Evolutionary conservation across 768 basidiomycete genomes (phyloP).

Genomic region (Leccinellum luteum): DNA sequence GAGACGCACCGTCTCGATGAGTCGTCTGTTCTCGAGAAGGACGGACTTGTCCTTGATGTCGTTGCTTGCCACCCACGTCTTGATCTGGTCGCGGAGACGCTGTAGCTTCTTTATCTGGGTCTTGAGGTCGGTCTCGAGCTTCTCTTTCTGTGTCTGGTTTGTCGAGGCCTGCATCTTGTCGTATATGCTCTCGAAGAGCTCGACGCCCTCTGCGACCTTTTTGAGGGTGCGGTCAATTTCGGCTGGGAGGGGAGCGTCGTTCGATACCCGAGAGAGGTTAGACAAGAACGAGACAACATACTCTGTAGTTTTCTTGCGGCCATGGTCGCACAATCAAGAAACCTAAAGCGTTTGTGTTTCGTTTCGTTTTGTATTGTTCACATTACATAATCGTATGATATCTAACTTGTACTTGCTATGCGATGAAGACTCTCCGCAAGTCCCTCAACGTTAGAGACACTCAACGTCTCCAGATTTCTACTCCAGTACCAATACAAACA

Average conservation of each 20-base stretch:
- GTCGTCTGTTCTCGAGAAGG: constrained; percentile 87
- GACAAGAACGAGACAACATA: constrained; percentile 36
- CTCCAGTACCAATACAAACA: constrained; percentile 57
- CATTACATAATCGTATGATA: constrained; percentile 25
- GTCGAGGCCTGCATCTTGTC: constrained; percentile 97
- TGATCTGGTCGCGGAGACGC: constrained; percentile 81
- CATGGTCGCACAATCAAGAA: constrained; percentile 47
- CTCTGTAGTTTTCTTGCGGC: constrained; percentile 91
- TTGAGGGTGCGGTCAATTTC: constrained; percentile 99
- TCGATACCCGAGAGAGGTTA: not conserved
- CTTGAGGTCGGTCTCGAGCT: constrained; percentile 92
- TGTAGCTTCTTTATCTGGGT: constrained; percentile 98
- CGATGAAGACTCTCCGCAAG: constrained; percentile 83
- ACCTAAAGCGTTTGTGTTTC: not conserved
- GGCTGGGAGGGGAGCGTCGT: constrained; percentile 47
- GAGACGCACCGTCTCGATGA: constrained; percentile 90
- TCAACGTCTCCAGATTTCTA: constrained; percentile 62
- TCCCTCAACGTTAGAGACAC: constrained; percentile 63
- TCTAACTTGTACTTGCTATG: not conserved
- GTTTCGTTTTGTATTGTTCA: not conserved
- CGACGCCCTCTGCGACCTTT: constrained; percentile 94
- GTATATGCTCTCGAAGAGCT: constrained; percentile 92
- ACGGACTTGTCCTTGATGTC: constrained; percentile 98
- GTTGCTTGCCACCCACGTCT: constrained; percentile 95
- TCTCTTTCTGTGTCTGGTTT: constrained; percentile 98